These are phyloP conservation scores for Babesia sp. DNA, from an alignment of 169 alveolate species.

Conservation along the genomic window DNA sequence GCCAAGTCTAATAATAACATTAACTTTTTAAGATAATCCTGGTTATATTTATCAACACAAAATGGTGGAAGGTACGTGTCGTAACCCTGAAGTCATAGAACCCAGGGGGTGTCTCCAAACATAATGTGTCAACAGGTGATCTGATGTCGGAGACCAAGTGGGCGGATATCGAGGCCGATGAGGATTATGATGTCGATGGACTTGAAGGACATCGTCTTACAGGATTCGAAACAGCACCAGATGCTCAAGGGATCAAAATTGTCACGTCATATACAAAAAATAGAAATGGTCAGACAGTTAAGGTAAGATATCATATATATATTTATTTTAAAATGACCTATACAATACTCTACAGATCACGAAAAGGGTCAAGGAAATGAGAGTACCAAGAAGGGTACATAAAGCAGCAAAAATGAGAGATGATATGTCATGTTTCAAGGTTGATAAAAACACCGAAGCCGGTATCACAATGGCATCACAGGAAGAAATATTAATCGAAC, in stretches of 20 bases:
- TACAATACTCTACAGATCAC: constrained; percentile 61
- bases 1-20: neutral
- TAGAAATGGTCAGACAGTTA: constrained; percentile 78
- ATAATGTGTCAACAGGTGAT: constrained; percentile 33
- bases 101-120: too few relatives aligned
- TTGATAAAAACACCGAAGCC: constrained; percentile 54
- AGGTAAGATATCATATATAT: constrained; percentile 45
- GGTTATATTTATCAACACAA: neutral
- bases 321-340: neutral
- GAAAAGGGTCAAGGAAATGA: constrained; percentile 74
- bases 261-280: constrained; percentile 75
- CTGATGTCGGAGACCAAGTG: constrained; percentile 70
- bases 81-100: neutral
- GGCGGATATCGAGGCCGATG: constrained; percentile 82
- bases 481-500: constrained; percentile 73
- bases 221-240: constrained; percentile 69
- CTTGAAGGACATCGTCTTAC: constrained; percentile 32
- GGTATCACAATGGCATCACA: constrained; percentile 54
- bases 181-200: constrained; percentile 72
- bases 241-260: constrained; percentile 76
- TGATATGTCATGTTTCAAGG: constrained; percentile 66
- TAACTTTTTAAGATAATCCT: neutral
- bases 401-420: constrained; percentile 70
- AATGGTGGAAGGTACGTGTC: constrained; percentile 20
- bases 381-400: constrained; percentile 60